A percentile compares a stretch with the other conserved stretches of the same genome.
These are phyloP conservation scores for Eucalyptus cloeziana DNA, from an alignment of 345 rosid species.

Conservation along the genomic window DNA sequence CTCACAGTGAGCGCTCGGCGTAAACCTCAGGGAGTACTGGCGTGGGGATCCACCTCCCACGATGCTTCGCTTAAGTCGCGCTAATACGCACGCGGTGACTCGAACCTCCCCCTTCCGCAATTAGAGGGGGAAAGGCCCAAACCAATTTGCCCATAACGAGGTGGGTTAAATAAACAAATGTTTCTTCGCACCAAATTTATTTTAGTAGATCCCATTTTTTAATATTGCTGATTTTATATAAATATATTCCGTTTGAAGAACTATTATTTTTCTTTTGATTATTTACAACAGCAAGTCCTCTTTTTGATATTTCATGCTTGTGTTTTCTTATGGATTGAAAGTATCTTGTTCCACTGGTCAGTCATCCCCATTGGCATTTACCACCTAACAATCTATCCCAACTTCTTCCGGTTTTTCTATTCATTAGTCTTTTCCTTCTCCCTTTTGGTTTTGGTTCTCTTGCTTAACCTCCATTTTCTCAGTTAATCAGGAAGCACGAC, in stretches of 20 bases:
- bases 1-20: too few relatives aligned
- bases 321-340: neutral
- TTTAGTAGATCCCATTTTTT: neutral
- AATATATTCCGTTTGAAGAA: neutral
- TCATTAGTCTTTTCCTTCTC: too few relatives aligned
- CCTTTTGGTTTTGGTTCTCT: neutral
- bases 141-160: too few relatives aligned
- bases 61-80: too few relatives aligned
- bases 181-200: neutral
- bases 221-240: neutral
- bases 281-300: neutral
- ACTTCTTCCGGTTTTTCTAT: neutral
- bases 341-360: neutral
- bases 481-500: neutral
- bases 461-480: neutral
- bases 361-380: neutral
- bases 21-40: too few relatives aligned
- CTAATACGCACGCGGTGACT: too few relatives aligned
- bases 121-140: too few relatives aligned
- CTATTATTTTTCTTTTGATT: neutral
- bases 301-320: neutral
- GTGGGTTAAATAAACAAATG: neutral
- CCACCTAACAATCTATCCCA: neutral
- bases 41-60: too few relatives aligned
- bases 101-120: too few relatives aligned